Evolutionary conservation across 805 yeast species (phyloP), one percentile per base, ranked within the genome.

Genomic region (Ogataea chonburiensis): DNA sequence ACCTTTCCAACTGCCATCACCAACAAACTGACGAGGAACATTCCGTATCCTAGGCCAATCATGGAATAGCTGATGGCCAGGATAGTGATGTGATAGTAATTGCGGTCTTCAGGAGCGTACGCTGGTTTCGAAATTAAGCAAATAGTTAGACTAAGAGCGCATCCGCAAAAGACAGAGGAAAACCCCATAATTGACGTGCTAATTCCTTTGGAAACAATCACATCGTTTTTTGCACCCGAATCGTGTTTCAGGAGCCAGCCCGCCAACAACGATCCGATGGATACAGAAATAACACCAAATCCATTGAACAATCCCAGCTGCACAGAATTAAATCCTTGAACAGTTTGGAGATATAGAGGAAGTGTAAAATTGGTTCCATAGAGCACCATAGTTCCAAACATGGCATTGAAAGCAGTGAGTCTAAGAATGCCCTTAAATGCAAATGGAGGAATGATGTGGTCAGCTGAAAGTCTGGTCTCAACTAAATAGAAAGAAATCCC

Each of bases 331-430:
- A 66, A 49, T 25, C 58, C 63, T 34, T 68, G 71, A 5, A 69
- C 60, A n/a, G 66, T 49, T 43, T 70, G 74, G n/a, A 67, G 50
- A 41, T 67, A 70, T 7, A 68, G 36, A 3, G 75, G 75, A 4
- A 63, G 47, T 3, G 61, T 40, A 45, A 66, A 70, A 17, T 62
- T 55, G 12, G 52, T 47, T 31, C 63, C 58, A 41, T 64, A 67
- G 5, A 61, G 40, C 3, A 68, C 52, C 52, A 65, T 52, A 1
- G 70, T 47, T 14, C 66, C 67, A 37, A 67, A 59, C 37, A 64
- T 56, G 5, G 65, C 60, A 14, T 58, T 51, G 18, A 66, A 46
- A 0, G 69, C 68, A 1, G 68, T 55, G 2, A 62, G 36, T 21
- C 71, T 63, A 12, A 70, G 45, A 9, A 62, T 43, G 5, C 74